phyloP scores from a whole-genome alignment of 129 eudicot species.

The Apium graveolens region DNA sequence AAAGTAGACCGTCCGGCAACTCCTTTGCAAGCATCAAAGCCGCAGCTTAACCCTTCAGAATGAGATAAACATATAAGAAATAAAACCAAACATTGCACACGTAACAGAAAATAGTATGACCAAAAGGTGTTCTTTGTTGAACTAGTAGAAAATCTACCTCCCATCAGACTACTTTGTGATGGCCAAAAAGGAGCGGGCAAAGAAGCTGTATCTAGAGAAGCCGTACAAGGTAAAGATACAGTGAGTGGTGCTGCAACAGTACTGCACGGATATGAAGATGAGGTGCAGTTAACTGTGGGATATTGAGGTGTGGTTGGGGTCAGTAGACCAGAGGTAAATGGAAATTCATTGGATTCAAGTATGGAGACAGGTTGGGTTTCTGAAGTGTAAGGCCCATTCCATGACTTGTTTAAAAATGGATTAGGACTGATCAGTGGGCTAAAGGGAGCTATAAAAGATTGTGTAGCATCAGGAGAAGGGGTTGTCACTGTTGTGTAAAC shows the following conservation, averaged over 20 bases:
- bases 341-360: not conserved
- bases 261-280: conserved; percentile 20
- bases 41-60: not conserved
- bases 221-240: not conserved
- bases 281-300: not conserved
- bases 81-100: not conserved
- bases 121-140: not conserved
- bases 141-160: not conserved
- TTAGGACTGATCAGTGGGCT: not conserved
- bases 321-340: not conserved
- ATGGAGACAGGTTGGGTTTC: not conserved
- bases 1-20: not conserved
- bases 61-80: not conserved
- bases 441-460: not conserved
- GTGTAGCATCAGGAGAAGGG: not conserved
- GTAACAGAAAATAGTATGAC: not conserved
- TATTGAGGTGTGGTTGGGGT: not conserved
- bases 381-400: not conserved
- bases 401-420: not conserved
- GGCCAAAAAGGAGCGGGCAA: not conserved
- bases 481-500: not conserved
- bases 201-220: not conserved
- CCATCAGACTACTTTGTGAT: not conserved
- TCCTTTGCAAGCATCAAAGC: not conserved
- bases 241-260: not conserved